These are phyloP conservation scores for Trifolium pratense DNA, from an alignment of 306 rosid species.

Conservation along the genomic window DNA sequence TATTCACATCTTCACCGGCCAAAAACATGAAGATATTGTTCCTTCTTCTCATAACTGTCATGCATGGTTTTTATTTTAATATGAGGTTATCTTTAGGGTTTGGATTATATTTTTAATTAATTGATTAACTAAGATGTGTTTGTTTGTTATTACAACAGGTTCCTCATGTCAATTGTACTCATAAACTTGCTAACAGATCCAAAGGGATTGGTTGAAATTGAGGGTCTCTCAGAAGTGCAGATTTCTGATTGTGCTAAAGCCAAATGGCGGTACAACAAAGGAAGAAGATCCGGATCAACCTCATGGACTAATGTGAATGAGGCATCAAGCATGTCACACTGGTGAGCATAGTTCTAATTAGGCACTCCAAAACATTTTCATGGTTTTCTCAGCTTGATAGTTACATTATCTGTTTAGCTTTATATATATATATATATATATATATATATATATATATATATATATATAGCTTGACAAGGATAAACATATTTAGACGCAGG, in stretches of 20 bases:
- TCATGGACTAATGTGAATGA: slow-evolving; percentile 95
- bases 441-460: no score
- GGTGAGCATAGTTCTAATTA: slow-evolving; percentile 70
- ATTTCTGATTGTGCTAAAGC: slow-evolving; percentile 75
- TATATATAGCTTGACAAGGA: slow-evolving; percentile 98
- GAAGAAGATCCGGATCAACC: slow-evolving; percentile 81
- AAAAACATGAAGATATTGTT: no score
- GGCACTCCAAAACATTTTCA: slow-evolving; percentile 43
- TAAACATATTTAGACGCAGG: slow-evolving; percentile 70
- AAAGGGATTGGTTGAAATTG: slow-evolving; percentile 81
- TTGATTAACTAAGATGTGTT: no score
- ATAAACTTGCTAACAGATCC: no score
- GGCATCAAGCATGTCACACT: slow-evolving; percentile 97
- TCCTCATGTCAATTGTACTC: no score
- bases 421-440: no score
- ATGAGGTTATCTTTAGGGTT: no score
- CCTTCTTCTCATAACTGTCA: no score
- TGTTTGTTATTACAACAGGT: no score
- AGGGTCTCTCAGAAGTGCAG: slow-evolving; percentile 88
- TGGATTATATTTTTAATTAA: no score
- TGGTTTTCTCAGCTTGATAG: slow-evolving; percentile 78
- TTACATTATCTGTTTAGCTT: slow-evolving; percentile 93
- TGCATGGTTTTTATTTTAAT: no score
- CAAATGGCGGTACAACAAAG: slow-evolving; percentile 85
- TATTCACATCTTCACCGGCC: no score